Conservation (phyloP, 208 protist genomes). For the Acanthamoeba divionensis region DNA sequence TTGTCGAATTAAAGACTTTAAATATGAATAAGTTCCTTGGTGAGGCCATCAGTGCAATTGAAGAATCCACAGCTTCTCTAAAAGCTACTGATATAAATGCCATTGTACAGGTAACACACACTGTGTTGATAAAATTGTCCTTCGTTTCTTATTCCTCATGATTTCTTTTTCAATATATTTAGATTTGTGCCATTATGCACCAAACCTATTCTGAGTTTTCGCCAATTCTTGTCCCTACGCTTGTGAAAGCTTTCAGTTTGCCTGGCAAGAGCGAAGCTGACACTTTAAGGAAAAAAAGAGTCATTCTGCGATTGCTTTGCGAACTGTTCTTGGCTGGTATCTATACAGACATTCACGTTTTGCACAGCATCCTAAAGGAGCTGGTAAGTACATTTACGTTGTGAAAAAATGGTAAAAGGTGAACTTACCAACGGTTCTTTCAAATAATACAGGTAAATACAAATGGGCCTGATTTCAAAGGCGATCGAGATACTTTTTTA, state of each 20-base stretch:
- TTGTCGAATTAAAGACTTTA: constrained; percentile 61
- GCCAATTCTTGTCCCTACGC: background rate
- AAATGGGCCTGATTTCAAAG: background rate
- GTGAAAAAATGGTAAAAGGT: background rate
- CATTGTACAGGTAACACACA: constrained; percentile 55
- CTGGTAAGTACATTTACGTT: constrained; percentile 1
- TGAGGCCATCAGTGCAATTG: constrained; percentile 70
- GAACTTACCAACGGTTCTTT: background rate
- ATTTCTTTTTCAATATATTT: background rate
- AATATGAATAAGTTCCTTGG: constrained; percentile 75
- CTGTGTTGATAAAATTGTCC: too few relatives aligned
- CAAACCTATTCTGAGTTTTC: constrained; percentile 73
- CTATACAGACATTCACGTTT: constrained; percentile 5
- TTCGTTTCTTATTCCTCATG: background rate
- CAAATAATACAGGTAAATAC: constrained; percentile 24
- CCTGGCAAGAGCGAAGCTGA: constrained; percentile 51
- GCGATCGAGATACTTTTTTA: constrained; percentile 2
- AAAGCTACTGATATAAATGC: constrained; percentile 59
- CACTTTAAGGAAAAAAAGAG: constrained; percentile 56
- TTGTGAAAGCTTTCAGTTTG: constrained; percentile 55
- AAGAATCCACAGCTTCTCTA: constrained; percentile 60
- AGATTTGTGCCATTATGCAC: constrained; percentile 71
- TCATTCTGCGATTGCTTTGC: constrained; percentile 57
- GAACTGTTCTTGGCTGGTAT: constrained; percentile 66
- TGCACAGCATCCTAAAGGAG: constrained; percentile 53